Conservation (phyloP, 495 filamentous ascomycete genomes). For the Acidomyces sp. region DNA sequence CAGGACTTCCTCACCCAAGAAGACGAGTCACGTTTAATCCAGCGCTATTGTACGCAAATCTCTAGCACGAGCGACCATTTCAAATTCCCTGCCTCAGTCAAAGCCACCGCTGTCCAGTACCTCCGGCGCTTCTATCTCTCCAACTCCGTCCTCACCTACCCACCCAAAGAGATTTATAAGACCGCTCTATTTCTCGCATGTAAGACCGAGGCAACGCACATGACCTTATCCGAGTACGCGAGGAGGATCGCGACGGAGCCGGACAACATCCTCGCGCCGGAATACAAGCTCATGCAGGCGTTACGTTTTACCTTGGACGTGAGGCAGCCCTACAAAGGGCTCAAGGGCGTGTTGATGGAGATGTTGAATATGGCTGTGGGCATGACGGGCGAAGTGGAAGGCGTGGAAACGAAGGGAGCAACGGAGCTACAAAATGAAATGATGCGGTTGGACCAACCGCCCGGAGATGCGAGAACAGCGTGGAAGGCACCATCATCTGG, state of each 20-base stretch:
- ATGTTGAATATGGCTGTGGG: conserved; percentile 51
- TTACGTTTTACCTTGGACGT: conserved; percentile 91
- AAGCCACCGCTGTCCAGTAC: conserved; percentile 83
- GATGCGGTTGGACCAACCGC: conserved; percentile 19
- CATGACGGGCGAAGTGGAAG: conserved; percentile 32
- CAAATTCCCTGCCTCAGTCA: conserved; percentile 65
- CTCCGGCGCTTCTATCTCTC: conserved; percentile 88
- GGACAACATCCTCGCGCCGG: conserved; percentile 73
- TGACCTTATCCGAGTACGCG: conserved; percentile 52
- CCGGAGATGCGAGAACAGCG: conserved; percentile 5
- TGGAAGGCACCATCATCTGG: not conserved
- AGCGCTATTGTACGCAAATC: conserved; percentile 62
- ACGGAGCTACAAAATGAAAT: conserved; percentile 30
- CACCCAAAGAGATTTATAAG: conserved; percentile 71
- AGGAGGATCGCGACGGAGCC: conserved; percentile 48
- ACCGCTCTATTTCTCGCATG: conserved; percentile 81
- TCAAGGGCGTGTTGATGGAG: conserved; percentile 80
- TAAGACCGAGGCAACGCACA: conserved; percentile 78
- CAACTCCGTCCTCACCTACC: conserved; percentile 90
- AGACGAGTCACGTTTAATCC: conserved; percentile 72
- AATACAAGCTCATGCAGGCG: conserved; percentile 82
- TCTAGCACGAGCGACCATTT: conserved; percentile 64
- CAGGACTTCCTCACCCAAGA: conserved; percentile 58
- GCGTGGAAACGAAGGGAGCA: conserved; percentile 26
- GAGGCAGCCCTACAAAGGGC: conserved; percentile 74